Conservation (phyloP, 331 rosid genomes). For the Malus hybrid region DNA sequence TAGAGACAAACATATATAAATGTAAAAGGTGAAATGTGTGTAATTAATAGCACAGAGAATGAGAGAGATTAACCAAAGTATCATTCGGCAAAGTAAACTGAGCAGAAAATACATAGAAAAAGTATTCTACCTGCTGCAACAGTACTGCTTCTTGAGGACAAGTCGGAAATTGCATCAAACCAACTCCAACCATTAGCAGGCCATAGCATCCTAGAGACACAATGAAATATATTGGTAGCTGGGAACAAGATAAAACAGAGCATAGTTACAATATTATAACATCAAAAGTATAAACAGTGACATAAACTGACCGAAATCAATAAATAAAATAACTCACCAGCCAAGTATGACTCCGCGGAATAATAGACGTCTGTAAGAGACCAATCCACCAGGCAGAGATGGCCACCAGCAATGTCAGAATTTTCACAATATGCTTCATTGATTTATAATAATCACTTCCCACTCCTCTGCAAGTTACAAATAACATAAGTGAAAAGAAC, state of each 20-base stretch:
- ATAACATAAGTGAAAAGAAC: neutral
- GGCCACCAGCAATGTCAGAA: slow-evolving; percentile 47
- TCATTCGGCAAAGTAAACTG: neutral
- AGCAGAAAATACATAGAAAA: neutral
- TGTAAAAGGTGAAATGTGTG: neutral
- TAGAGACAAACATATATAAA: neutral
- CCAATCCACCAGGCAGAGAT: slow-evolving; percentile 66
- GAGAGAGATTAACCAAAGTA: neutral
- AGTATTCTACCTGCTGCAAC: slow-evolving; percentile 46
- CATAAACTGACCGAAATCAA: neutral
- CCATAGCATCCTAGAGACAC: slow-evolving; percentile 91
- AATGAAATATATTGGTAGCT: slow-evolving; percentile 75
- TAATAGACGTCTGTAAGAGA: slow-evolving; percentile 44
- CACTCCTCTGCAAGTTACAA: neutral
- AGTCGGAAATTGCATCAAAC: slow-evolving; percentile 77
- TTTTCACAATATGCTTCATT: slow-evolving; percentile 86
- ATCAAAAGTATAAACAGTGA: neutral
- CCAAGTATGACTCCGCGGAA: slow-evolving; percentile 64
- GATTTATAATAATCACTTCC: slow-evolving; percentile 13
- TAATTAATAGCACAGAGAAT: neutral
- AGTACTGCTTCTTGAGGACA: slow-evolving; percentile 76
- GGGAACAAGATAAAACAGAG: slow-evolving; percentile 24
- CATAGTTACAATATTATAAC: slow-evolving; percentile 11
- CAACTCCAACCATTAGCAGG: slow-evolving; percentile 87
- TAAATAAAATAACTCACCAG: slow-evolving; percentile 44